Base-by-base conservation (phyloP, 805 yeast species). In the Maudiozyma pseudohumilis region DNA sequence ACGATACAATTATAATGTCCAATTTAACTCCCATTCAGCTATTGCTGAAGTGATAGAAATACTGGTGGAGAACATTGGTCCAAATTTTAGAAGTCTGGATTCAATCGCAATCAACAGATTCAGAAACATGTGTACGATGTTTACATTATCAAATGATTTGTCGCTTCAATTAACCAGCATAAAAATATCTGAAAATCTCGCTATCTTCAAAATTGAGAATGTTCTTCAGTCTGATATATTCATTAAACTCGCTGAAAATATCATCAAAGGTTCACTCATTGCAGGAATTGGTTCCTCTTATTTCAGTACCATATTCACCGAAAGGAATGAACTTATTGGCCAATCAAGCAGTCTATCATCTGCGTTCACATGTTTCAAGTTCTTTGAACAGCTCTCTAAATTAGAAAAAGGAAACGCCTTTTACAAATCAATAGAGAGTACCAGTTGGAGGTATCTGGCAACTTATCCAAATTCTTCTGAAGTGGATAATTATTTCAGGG, bases 381-480 rank as follows among this genome's bases (percentile, higher is more conserved):
- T 82, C n/a, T 64, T 78, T 38, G 68, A 66, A 21, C 83, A 80
- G 47, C 49, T 81, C 22, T 63, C 76, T 24, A 74, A 75, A 44
- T 65, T 75, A 0, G 71, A 74, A 2, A 69, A 71, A n/a, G 61
- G 65, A 13, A 52, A 62, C 16, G 51, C 70, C 1, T 66, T 79
- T 39, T 52, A 61, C 2, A 55, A 61, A 11, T 68, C 66, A 2
- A 52, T 77, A 6, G 76, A 75, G 29, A 68, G 63, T 30, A 61
- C 72, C 20, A 59, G 80, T 6, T 84, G 92, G 92, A 62, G 75
- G 7, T 73, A 66, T 25, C 69, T 63, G 44, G 76, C 68, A 60
- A 61, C 52, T 10, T 55, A 59, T 11, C 74, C 77, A 3, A 42
- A 56, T 2, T 71, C 75, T 30, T 46, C 44, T 1, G 67, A 65